These are phyloP conservation scores for Ganoderma sinense DNA, from an alignment of 1,284 basidiomycete species.

Conservation along the genomic window DNA sequence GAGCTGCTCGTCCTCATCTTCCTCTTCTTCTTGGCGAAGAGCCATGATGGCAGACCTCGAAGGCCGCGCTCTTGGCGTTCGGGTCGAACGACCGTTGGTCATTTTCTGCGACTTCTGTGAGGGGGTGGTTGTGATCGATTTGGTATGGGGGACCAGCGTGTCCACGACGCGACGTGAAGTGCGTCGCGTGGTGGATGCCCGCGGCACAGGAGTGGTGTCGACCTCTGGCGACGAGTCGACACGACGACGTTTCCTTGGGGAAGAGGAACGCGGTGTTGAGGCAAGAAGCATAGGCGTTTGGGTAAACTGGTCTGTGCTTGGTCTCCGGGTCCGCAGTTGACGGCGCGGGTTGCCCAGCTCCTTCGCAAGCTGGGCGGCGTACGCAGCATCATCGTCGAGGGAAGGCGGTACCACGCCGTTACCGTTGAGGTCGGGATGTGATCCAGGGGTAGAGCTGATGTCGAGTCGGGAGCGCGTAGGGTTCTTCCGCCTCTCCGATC, in stretches of 20 bases:
- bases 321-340: constrained; percentile 39
- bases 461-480: constrained; percentile 17
- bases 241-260: constrained; percentile 54
- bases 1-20: constrained; percentile 1
- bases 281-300: constrained; percentile 31
- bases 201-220: constrained; percentile 28
- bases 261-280: constrained; percentile 27
- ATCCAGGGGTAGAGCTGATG: constrained; percentile 7
- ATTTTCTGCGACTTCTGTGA: constrained; percentile 28
- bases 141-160: constrained; percentile 7
- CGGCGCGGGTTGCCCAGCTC: constrained; percentile 46
- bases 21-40: constrained; percentile 8
- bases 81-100: constrained; percentile 23
- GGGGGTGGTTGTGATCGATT: constrained; percentile 9
- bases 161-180: constrained; percentile 15
- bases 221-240: constrained; percentile 49
- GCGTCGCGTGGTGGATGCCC: constrained; percentile 24
- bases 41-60: constrained; percentile 1
- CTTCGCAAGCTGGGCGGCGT: constrained; percentile 47
- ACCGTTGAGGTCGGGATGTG: constrained; percentile 14
- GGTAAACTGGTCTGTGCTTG: constrained; percentile 33
- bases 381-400: constrained; percentile 46
- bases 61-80: not conserved
- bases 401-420: constrained; percentile 15
- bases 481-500: constrained; percentile 21